Evolutionary conservation across 805 yeast species (phyloP).

Genomic region (Metschnikowia anglica): DNA sequence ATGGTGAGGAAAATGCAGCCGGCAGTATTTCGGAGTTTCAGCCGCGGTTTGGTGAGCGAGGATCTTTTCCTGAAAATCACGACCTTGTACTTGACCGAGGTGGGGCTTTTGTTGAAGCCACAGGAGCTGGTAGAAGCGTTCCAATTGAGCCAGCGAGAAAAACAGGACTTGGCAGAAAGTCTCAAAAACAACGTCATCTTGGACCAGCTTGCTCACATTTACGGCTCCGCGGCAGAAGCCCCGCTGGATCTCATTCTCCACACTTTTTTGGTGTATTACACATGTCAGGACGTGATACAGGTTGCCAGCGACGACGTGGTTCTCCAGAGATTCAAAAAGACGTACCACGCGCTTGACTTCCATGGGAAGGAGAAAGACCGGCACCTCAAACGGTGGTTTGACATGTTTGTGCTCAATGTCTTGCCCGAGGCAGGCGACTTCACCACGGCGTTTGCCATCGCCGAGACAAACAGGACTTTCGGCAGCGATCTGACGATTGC

Average conservation of each 20-base stretch:
- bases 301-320: constrained; percentile 13
- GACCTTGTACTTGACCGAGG: constrained; percentile 36
- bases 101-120: constrained; percentile 27
- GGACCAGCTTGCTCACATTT: constrained; percentile 21
- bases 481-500: constrained; percentile 12
- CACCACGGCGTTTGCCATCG: constrained; percentile 28
- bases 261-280: constrained; percentile 29
- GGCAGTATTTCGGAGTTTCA: constrained; percentile 22
- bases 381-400: constrained; percentile 27
- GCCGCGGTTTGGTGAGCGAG: constrained; percentile 28
- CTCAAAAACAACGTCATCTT: constrained; percentile 23
- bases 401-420: constrained; percentile 37
- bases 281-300: constrained; percentile 24
- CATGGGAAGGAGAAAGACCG: constrained; percentile 11
- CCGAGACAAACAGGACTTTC: constrained; percentile 24
- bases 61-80: constrained; percentile 34
- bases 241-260: constrained; percentile 38
- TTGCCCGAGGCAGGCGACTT: constrained; percentile 32
- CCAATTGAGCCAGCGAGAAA: constrained; percentile 11
- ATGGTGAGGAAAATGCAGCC: constrained; percentile 26
- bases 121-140: constrained; percentile 6
- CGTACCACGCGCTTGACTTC: constrained; percentile 16
- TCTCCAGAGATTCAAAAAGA: constrained; percentile 13
- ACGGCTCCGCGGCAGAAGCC: constrained; percentile 23
- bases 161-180: constrained; percentile 12